Evolutionary conservation across 306 rosid genomes (phyloP), one percentile per base, ranked within the genome.

Genomic region (Medicago arabica): DNA sequence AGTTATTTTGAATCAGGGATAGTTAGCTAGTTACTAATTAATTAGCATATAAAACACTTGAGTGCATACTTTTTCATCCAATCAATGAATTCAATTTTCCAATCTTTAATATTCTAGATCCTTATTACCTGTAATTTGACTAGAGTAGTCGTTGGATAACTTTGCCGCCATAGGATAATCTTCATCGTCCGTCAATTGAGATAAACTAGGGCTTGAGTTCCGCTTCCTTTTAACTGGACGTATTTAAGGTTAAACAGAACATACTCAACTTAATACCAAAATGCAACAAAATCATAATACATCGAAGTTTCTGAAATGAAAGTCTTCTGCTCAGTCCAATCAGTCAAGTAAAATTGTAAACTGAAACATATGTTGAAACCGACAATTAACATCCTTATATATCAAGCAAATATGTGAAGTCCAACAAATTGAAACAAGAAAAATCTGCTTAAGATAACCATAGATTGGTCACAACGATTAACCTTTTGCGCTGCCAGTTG

Each of bases 81-180:
- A n/a, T n/a, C n/a, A n/a, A n/a, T n/a, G 28, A 25, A 25, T 25
- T 25, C 28, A 25, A 25, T 25, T 25, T 25, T 25, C 2, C 36
- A 9, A 7, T 11, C 62, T 21, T 18, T 0, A 57, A 21, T 23
- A 23, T 57, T 28, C 10, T 25, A 60, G 18, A 23, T 60, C 39
- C 66, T 28, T 60, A 2, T 60, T 28, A 85, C 85, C 88, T 78
- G 65, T 74, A 78, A 65, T 64, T 54, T 64, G 46, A 78, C 39
- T 4, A 18, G 64, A 23, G 64, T 6, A 36, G 36, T 75, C 54
- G 31, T 60, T 21, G 51, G 70, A 50, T 15, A 60, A 21, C 9
- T 25, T 50, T 31, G 65, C 68, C 69, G 38, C 68, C 73, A 1
- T 38, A 10, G n/a, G 17, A 65, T 6, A 72, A 75, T 58, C 84